A percentile compares a stretch with the other conserved stretches of the same genome.
phyloP scores from a whole-genome alignment of 2,329 filamentous ascomycete genomes.

The Calonectria hongkongensis region DNA sequence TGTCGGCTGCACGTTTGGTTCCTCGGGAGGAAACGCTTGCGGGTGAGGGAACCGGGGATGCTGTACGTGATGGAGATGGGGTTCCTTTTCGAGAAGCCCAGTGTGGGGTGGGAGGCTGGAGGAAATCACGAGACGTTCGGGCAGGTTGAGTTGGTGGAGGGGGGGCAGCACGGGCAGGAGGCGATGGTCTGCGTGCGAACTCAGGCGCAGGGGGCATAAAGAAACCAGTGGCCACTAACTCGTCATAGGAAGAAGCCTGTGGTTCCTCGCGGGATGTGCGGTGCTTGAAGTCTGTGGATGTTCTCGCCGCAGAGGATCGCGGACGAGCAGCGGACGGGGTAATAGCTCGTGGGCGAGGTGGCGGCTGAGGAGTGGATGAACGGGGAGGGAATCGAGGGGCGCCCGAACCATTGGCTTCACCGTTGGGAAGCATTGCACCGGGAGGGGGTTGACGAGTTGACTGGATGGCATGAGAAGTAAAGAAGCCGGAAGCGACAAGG shows the following conservation, averaged over 20 bases:
- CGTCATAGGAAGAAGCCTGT: conserved; percentile 51
- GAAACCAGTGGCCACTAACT: conserved; percentile 53
- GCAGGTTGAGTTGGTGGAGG: conserved; percentile 45
- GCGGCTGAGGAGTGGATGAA: conserved; percentile 43
- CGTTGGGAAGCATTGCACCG: conserved; percentile 38
- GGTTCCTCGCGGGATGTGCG: conserved; percentile 39
- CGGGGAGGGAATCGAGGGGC: conserved; percentile 37
- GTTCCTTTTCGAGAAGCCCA: conserved; percentile 54
- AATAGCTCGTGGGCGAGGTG: conserved; percentile 36
- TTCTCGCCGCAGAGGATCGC: conserved; percentile 42
- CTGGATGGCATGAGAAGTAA: conserved; percentile 74
- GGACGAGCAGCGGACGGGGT: conserved; percentile 39
- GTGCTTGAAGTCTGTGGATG: conserved; percentile 40
- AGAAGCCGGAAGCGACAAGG: conserved; percentile 75
- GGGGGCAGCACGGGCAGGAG: conserved; percentile 49
- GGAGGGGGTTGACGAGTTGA: conserved; percentile 69
- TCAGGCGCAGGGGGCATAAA: conserved; percentile 50
- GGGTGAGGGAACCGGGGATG: conserved; percentile 57
- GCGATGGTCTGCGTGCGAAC: conserved; percentile 41
- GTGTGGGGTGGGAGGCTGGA: conserved; percentile 50
- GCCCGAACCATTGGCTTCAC: conserved; percentile 24
- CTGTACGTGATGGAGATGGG: conserved; percentile 46
- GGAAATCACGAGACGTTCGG: conserved; percentile 43
- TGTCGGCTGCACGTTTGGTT: conserved; percentile 69
- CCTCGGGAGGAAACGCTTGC: conserved; percentile 65